Evolutionary conservation across 108 stramenopile species (phyloP).

Genomic region (Aurantiochytrium sp.): DNA sequence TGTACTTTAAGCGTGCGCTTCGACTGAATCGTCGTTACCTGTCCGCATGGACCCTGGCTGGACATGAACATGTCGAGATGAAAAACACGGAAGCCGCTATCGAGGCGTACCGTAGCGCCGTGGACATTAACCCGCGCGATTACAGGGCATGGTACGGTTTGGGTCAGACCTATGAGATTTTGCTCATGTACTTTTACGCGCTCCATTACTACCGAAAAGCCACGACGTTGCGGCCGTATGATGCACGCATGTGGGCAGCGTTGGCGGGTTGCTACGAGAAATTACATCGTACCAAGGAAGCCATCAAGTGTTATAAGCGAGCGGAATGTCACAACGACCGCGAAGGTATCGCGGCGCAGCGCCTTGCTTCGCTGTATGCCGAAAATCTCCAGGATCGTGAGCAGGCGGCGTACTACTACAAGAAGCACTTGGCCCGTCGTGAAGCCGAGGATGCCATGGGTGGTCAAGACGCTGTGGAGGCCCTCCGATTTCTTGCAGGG

Average conservation of each 20-base stretch:
- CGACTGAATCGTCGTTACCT: slow-evolving; percentile 76
- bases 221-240: slow-evolving; percentile 79
- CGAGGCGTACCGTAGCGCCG: slow-evolving; percentile 93
- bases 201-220: slow-evolving; percentile 91
- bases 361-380: slow-evolving; percentile 74
- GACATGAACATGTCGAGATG: slow-evolving; percentile 95
- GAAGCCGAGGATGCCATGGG: slow-evolving; percentile 21
- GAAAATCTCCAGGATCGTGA: slow-evolving; percentile 64
- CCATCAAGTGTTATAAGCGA: slow-evolving; percentile 77
- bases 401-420: slow-evolving; percentile 81
- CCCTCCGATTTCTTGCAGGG: slow-evolving; percentile 67
- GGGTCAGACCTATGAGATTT: slow-evolving; percentile 92
- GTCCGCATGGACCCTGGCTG: slow-evolving; percentile 93
- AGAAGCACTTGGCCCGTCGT: slow-evolving; percentile 59
- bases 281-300: slow-evolving; percentile 63
- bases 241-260: slow-evolving; percentile 98
- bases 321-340: slow-evolving; percentile 74
- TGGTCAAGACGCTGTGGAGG: slow-evolving; percentile 78
- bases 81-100: slow-evolving; percentile 90
- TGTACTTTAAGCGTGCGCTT: slow-evolving; percentile 86
- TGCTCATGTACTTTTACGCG: slow-evolving; percentile 86
- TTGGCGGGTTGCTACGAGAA: slow-evolving; percentile 69
- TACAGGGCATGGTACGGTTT: slow-evolving; percentile 97
- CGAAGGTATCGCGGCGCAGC: slow-evolving; percentile 83
- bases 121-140: slow-evolving; percentile 79